These are phyloP conservation scores for Rhizomucor miehei DNA, from an alignment of 371 early-diverging fungal genomes.

Conservation along the genomic window DNA sequence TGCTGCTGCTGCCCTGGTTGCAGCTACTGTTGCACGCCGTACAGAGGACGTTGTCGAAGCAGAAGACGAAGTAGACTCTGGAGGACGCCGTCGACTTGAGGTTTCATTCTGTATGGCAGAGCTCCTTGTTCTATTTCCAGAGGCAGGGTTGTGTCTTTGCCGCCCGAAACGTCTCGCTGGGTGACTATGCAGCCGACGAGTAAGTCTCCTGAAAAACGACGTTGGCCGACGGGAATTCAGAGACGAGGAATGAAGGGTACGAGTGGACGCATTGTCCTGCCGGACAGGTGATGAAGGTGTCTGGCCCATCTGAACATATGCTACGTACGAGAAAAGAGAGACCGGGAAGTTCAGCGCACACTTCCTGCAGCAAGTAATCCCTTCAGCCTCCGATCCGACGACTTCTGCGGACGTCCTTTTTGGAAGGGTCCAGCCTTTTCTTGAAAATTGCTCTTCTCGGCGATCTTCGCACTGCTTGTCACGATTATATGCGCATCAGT, in stretches of 20 bases:
- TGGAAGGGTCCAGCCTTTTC: no score
- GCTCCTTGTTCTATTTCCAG: slow-evolving; percentile 3
- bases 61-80: slow-evolving; percentile 4
- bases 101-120: not conserved
- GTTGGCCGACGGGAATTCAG: slow-evolving; percentile 19
- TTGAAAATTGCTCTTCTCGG: no score
- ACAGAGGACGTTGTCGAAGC: slow-evolving; percentile 15
- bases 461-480: no score
- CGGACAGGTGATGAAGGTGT: slow-evolving; percentile 18
- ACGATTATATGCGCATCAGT: no score
- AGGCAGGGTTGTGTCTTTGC: slow-evolving; percentile 3
- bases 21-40: slow-evolving; percentile 22
- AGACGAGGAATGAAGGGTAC: slow-evolving; percentile 28
- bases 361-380: no score
- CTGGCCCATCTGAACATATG: slow-evolving; percentile 16
- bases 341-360: no score
- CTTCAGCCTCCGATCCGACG: no score
- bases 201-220: slow-evolving; percentile 21
- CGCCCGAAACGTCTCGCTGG: slow-evolving; percentile 21
- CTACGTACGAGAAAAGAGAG: no score
- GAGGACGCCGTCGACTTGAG: not conserved
- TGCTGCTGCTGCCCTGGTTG: slow-evolving; percentile 21
- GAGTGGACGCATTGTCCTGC: slow-evolving; percentile 31
- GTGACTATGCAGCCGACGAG: slow-evolving; percentile 17
- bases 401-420: no score